A percentile compares a stretch with the other conserved stretches of the same genome.
Evolutionary conservation across 2,329 filamentous ascomycete species (phyloP).

Genomic region (Colletotrichum salicis): DNA sequence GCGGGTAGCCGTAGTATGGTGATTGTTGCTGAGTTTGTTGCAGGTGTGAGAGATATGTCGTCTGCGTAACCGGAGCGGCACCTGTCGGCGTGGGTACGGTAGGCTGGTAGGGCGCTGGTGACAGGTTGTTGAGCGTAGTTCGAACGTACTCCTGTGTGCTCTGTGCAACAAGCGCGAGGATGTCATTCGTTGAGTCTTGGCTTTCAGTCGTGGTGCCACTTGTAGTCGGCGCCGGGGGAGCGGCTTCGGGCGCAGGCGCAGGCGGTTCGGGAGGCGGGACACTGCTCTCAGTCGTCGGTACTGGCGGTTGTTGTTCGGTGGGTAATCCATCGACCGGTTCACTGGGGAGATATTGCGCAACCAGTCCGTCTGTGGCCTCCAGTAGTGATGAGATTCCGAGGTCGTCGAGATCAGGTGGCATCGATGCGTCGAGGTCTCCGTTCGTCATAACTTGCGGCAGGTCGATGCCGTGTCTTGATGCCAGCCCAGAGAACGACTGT

Average conservation of each 20-base stretch:
- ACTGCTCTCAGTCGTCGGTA: slow-evolving; percentile 34
- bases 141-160: slow-evolving; percentile 58
- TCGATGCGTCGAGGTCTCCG: slow-evolving; percentile 41
- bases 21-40: slow-evolving; percentile 46
- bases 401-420: slow-evolving; percentile 50
- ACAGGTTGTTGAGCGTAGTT: slow-evolving; percentile 55
- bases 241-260: slow-evolving; percentile 15
- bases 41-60: slow-evolving; percentile 49
- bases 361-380: slow-evolving; percentile 53
- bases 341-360: slow-evolving; percentile 52
- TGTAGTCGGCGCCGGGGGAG: slow-evolving; percentile 29
- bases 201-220: slow-evolving; percentile 41
- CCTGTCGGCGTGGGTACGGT: slow-evolving; percentile 48
- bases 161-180: slow-evolving; percentile 55
- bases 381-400: slow-evolving; percentile 51
- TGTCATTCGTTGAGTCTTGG: slow-evolving; percentile 55
- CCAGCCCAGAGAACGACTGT: slow-evolving; percentile 46
- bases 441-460: slow-evolving; percentile 45
- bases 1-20: slow-evolving; percentile 38
- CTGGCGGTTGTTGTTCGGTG: slow-evolving; percentile 26
- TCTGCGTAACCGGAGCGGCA: slow-evolving; percentile 49
- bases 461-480: slow-evolving; percentile 47
- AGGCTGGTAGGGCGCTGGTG: slow-evolving; percentile 55
- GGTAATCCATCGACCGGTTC: slow-evolving; percentile 38
- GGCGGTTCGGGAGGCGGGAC: slow-evolving; percentile 24